Evolutionary conservation across 2,329 filamentous ascomycete genomes (phyloP).

Genomic region (Xylaria sp.): DNA sequence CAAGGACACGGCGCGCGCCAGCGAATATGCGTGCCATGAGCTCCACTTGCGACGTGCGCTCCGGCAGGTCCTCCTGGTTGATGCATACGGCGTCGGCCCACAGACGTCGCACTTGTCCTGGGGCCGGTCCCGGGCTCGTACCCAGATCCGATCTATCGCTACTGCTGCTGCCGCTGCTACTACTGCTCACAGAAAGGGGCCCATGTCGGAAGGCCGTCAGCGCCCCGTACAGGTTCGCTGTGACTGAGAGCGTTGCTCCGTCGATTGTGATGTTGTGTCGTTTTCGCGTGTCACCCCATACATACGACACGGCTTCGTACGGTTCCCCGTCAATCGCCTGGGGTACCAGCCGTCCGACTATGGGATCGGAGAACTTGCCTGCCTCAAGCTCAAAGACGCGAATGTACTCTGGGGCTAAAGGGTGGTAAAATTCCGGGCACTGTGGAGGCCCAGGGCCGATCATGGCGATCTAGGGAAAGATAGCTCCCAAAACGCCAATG

Average conservation of each 20-base stretch:
- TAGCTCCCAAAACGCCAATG: neutral
- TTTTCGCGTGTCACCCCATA: neutral
- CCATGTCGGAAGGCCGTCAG: neutral
- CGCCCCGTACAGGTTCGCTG: neutral
- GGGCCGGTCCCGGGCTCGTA: neutral
- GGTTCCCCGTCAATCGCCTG: neutral
- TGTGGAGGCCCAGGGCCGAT: neutral
- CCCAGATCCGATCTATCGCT: neutral
- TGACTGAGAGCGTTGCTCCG: neutral
- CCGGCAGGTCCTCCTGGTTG: neutral
- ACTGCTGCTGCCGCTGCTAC: neutral
- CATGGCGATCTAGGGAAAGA: neutral
- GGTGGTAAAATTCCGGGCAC: neutral
- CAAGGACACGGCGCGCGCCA: neutral
- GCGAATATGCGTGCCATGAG: neutral
- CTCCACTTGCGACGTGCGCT: neutral
- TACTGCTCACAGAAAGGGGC: neutral
- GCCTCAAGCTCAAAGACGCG: neutral
- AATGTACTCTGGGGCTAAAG: neutral
- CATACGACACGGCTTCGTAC: neutral
- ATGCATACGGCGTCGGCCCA: neutral
- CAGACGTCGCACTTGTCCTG: neutral
- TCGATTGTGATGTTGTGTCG: neutral
- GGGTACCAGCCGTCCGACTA: neutral
- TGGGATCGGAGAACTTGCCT: neutral